Evolutionary conservation across 345 rosid species (phyloP).

Genomic region (Fremontodendron californicum): DNA sequence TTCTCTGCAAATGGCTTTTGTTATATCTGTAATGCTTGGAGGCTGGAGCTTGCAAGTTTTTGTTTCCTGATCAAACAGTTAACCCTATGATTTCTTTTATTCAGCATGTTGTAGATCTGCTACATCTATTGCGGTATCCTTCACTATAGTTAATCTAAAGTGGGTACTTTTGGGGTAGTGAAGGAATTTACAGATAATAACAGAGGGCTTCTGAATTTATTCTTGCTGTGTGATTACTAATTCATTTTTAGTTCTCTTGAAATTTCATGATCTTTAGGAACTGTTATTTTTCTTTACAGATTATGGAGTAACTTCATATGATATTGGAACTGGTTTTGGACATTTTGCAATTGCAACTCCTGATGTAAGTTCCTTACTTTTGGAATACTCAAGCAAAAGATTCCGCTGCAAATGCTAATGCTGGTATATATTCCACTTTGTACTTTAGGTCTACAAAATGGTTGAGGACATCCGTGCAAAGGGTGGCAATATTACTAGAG

Average conservation of each 20-base stretch:
- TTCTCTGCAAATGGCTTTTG: not conserved
- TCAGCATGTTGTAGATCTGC: not conserved
- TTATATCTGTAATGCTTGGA: not conserved
- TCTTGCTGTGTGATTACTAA: too few species aligned
- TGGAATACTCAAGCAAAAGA: not conserved
- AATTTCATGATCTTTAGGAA: not conserved
- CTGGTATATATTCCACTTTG: conserved; percentile 1
- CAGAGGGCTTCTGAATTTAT: not conserved
- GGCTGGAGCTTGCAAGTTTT: not conserved
- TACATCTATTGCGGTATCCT: not conserved
- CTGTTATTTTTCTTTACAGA: conserved; percentile 38
- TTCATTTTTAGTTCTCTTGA: not conserved
- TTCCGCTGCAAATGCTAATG: conserved; percentile 5
- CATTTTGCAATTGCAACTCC: conserved; percentile 88
- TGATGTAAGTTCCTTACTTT: conserved; percentile 49
- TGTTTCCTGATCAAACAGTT: not conserved
- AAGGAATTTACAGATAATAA: not conserved
- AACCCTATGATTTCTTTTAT: not conserved
- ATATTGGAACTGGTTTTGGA: conserved; percentile 92
- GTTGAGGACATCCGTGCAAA: conserved; percentile 69
- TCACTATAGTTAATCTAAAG: not conserved
- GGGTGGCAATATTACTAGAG: conserved; percentile 78
- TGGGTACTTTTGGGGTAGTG: not conserved
- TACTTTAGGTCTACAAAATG: conserved; percentile 63
- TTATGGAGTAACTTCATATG: conserved; percentile 83